Evolutionary conservation across 495 filamentous ascomycete species (phyloP), one percentile per base, ranked within the genome.

Genomic region (Hypoxylon crocopeplum): DNA sequence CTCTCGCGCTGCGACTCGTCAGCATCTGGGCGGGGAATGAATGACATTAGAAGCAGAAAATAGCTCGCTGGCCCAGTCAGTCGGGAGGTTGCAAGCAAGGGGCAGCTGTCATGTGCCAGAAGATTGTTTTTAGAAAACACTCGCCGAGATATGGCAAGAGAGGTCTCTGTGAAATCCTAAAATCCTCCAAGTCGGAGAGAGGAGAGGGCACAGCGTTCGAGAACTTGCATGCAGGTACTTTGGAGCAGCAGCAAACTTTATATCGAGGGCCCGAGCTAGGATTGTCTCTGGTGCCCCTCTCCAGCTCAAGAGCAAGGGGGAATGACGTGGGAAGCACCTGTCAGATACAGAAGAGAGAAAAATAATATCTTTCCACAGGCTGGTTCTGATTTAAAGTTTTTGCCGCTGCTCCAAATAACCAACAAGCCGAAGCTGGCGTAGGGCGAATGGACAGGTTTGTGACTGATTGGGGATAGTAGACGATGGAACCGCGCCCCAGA

Each of bases 1-100:
- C 94, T 89, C 85, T 96, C 93, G 75, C 93, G 92, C 91, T 97
- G 84, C 51, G 68, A 72, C 39, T 55, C 62, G 70, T 83, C 68
- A 81, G 80, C 69, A 62, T 72, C 36, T 68, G 58, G 51, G 38
- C 60, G 64, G 60, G 60, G 51, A 64, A 67, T 68, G 41, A 66
- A 70, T 39, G 62, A 46, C 57, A 58, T 61, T 53, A 41, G 47
- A 52, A 50, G n/a, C 20, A 50, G 13, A 47, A 52, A 56, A 56
- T 47, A 37, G 20, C n/a, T n/a, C n/a, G n/a, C n/a, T 32, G 33
- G 38, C 47, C 25, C 36, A 8, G 38, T 39, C 10, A 17, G 39
- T 11, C 12, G 45, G 32, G 38, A 25, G 52, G 21, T 45, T 48
- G 29, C 49, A 22, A 25, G 38, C 29, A n/a, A 16, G 17, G 32